These are phyloP conservation scores for Stylosanthes scabra DNA, from an alignment of 331 rosid species.

Conservation along the genomic window DNA sequence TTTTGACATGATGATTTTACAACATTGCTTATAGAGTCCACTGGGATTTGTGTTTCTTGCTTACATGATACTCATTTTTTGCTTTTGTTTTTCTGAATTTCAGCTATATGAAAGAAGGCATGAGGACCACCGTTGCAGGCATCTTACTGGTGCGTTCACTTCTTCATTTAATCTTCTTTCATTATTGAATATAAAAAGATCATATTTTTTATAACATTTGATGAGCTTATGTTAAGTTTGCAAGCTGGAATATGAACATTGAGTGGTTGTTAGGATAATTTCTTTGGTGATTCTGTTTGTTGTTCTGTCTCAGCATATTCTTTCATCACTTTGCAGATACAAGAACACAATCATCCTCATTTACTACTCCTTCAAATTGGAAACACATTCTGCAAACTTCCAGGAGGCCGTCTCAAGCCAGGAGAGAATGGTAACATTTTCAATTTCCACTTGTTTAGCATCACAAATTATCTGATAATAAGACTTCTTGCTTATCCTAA, in stretches of 20 bases:
- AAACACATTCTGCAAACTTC: conserved; percentile 88
- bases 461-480: not conserved
- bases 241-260: not conserved
- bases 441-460: conserved; percentile 1
- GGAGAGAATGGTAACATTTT: conserved; percentile 69
- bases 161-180: not conserved
- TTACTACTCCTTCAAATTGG: conserved; percentile 98
- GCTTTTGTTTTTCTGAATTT: conserved; percentile 28
- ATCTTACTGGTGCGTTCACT: conserved; percentile 72
- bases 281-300: conserved; percentile 15
- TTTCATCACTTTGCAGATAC: conserved; percentile 66
- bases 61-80: not conserved
- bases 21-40: not conserved
- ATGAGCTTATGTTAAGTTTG: conserved; percentile 2
- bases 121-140: conserved; percentile 98
- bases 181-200: not conserved
- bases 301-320: conserved; percentile 33
- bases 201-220: not conserved
- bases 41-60: too few relatives aligned
- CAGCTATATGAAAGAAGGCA: conserved; percentile 98
- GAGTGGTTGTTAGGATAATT: not conserved
- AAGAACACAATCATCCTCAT: conserved; percentile 99
- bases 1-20: not conserved
- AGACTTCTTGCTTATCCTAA: not conserved
- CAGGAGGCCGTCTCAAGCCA: conserved; percentile 82